Evolutionary conservation across 2,329 filamentous ascomycete species (phyloP).

Genomic region (Alternaria panax): DNA sequence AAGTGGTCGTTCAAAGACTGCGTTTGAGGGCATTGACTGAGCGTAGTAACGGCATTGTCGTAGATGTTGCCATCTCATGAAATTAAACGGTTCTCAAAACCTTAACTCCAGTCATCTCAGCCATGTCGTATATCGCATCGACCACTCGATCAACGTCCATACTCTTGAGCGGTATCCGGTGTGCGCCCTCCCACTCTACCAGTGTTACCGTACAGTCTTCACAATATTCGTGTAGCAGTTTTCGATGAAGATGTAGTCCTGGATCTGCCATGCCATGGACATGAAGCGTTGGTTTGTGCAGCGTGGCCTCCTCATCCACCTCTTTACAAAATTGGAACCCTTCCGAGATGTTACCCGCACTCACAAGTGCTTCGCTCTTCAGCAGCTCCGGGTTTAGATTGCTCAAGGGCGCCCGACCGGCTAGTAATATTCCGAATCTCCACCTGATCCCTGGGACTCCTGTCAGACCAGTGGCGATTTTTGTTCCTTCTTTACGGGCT

Average conservation of each 20-base stretch:
- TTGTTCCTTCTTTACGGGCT: constrained; percentile 38
- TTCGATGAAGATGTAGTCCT: constrained; percentile 65
- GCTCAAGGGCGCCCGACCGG: constrained; percentile 68
- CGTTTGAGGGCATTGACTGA: background rate
- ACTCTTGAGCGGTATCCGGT: constrained; percentile 73
- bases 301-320: constrained; percentile 55
- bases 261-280: constrained; percentile 70
- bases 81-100: constrained; percentile 41
- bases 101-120: constrained; percentile 57
- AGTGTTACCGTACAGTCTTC: constrained; percentile 61
- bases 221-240: constrained; percentile 67
- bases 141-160: constrained; percentile 68
- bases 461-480: constrained; percentile 31
- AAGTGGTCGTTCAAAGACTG: background rate
- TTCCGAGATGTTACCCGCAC: constrained; percentile 54
- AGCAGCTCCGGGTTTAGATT: constrained; percentile 54
- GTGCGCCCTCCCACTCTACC: constrained; percentile 76
- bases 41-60: background rate
- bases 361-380: constrained; percentile 50
- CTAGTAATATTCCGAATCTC: constrained; percentile 68
- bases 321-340: constrained; percentile 48
- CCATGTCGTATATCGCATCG: constrained; percentile 60
- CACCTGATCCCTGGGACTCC: constrained; percentile 51
- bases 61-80: background rate
- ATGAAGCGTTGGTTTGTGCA: constrained; percentile 69